Base-by-base conservation (phyloP, 208 protist genomes). In the Wallacemonas sp. region DNA sequence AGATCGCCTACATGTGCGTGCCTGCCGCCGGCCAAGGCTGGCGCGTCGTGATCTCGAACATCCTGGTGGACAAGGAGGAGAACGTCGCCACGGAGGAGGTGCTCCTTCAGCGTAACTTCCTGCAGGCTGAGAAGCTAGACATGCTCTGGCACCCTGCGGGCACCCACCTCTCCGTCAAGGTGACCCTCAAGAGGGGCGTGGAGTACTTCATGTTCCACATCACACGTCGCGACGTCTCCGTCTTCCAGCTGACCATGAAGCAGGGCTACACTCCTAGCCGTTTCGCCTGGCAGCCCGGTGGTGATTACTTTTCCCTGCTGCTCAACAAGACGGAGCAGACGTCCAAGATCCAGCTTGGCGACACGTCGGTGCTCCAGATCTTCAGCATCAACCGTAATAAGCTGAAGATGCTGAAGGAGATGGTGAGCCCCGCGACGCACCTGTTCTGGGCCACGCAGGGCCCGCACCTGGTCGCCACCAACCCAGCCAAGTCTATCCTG, bases 131-230 rank as follows among this genome's bases (percentile, higher is more conserved):
- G 60, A 72, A 67, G 21, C 70, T 96, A 6, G 82, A 96, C 45
- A 85, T 96, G 63, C 75, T 96, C 33, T 96, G 91, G 91, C 88
- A 94, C 69, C 91, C 91, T 22, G 79, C 84, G 26, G 91, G 91
- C 39, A 93, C 86, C 5, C 79, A 91, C 64, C 80, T 96, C 17
- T 79, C 88, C 27, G 79, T 93, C 24, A 93, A 93, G 77, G 82
- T 91, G 30, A 74, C 73, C 11, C 77, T 82, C 34, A 66, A 79
- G 36, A 75, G 84, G 24, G 62, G 75, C 21, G 87, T 77, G 17
- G 86, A 94, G 79, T 96, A 93, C 70, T 84, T 81, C 31, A 72
- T 96, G 26, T 94, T 92, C 71, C 72, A 88, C 64, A 76, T 94
- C 59, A 78, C 67, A 3, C 55, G 59, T 55, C 84, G 80, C 60